Evolutionary conservation across 768 basidiomycete species (phyloP), one percentile per base, ranked within the genome.

Genomic region (Kwoniella pini): DNA sequence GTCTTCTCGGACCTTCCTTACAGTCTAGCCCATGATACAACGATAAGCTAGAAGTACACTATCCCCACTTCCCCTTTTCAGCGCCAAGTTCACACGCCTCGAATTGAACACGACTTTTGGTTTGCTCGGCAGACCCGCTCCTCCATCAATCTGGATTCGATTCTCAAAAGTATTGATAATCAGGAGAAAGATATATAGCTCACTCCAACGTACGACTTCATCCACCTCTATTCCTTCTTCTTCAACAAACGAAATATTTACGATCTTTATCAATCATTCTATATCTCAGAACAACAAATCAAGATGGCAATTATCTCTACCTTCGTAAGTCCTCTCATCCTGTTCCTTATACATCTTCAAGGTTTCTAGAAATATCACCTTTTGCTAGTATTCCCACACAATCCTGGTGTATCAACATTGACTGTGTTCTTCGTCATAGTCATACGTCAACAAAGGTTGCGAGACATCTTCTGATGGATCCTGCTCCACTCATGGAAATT

Each of bases 151-250:
- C 11, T 7, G 2, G 10, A 19, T 15, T 27, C 1, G 2, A 46
- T 6, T 15, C 15, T 36, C 33, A 36, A 36, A 36, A 36, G 33
- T n/a, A n/a, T n/a, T n/a, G n/a, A n/a, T n/a, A n/a, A n/a, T n/a
- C n/a, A n/a, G n/a, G n/a, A n/a, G n/a, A 17, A 28, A 57, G 55
- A 33, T 57, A 57, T 57, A 57, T 46, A 57, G n/a, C n/a, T n/a
- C n/a, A n/a, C n/a, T n/a, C n/a, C n/a, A n/a, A n/a, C n/a, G n/a
- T n/a, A n/a, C n/a, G n/a, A n/a, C n/a, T n/a, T 22, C 44, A 21
- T 12, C 19, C 26, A 12, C n/a, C n/a, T 22, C 17, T 42, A 46
- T 36, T 48, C 33, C 30, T 48, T 36, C 33, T 36, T 44, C 42
- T 22, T 33, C 21, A 19, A 19, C 22, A 6, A 43, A 45, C 54